Evolutionary conservation across 257 asterid genomes (phyloP), one percentile per base, ranked within the genome.

Genomic region (Primulina huaijiensis): DNA sequence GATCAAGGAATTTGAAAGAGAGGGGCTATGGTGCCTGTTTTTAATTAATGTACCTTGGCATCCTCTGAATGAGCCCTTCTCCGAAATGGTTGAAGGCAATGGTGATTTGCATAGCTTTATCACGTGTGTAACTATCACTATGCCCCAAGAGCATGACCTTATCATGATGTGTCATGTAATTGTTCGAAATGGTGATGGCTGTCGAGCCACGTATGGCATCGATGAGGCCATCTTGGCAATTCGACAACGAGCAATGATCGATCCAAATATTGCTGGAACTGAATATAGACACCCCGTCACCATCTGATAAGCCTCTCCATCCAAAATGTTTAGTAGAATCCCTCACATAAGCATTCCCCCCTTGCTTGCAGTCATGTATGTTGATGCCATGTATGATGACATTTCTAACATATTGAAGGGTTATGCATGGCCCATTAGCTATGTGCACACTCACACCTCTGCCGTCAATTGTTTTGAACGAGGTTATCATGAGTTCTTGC

Each of bases 121-220:
- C 72, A 17, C 25, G 9, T 2, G 23, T 16, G 19, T 68, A 56
- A 12, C 64, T 27, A 68, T 68, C 72, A 21, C 25, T 30, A 12
- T 68, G 72, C 4, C 72, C 64, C 62, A 68, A 19, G 25, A 68
- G 72, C 64, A 68, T 68, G 60, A 68, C 64, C 21, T 68, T 55
- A 20, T 56, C 33, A 11, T 68, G 72, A 0, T 31, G 63, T 19
- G 72, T 55, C 52, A 68, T 29, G 58, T 55, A 56, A n/a, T 56
- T 68, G 55, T 68, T 68, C 37, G 72, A 68, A 19, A 68, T 56
- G 30, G 72, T 68, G 31, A 68, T 68, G 17, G 64, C 55, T 1
- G 72, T 68, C 4, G 72, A 55, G 7, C 72, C 72, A 8, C 11
- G 4, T 31, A 56, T 56, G 30, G 64, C 72, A 19, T 68, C 72